phyloP scores from a whole-genome alignment of 768 basidiomycete genomes.

The Lactarius akahatsu region DNA sequence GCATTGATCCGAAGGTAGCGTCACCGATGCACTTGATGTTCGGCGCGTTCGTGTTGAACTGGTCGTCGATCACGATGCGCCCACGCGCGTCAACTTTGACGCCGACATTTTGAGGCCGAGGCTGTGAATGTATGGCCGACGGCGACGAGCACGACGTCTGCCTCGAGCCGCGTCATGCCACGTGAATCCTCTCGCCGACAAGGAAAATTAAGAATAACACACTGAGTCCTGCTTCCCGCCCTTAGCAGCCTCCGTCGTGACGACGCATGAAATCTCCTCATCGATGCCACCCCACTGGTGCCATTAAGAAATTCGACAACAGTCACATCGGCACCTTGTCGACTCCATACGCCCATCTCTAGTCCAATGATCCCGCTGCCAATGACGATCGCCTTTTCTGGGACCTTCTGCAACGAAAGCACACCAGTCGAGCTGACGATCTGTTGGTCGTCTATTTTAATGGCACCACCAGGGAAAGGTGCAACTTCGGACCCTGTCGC shows the following conservation, averaged over 20 bases:
- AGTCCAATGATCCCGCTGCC: slow-evolving; percentile 98
- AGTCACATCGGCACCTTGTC: slow-evolving; percentile 92
- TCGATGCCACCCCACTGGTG: slow-evolving; percentile 92
- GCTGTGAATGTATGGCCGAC: slow-evolving; percentile 88
- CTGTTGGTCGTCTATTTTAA: slow-evolving; percentile 94
- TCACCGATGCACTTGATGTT: slow-evolving; percentile 97
- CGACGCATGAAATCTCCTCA: slow-evolving; percentile 81
- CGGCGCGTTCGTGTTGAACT: slow-evolving; percentile 88
- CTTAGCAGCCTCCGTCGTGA: slow-evolving; percentile 90
- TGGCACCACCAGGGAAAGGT: slow-evolving; percentile 90
- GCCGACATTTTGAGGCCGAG: slow-evolving; percentile 86
- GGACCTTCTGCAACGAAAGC: slow-evolving; percentile 83
- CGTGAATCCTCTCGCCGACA: neutral
- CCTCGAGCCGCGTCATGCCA: slow-evolving; percentile 60
- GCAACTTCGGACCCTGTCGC: slow-evolving; percentile 96
- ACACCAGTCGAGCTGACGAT: slow-evolving; percentile 96
- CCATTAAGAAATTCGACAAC: slow-evolving; percentile 93
- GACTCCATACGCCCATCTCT: slow-evolving; percentile 98
- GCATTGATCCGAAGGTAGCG: slow-evolving; percentile 98
- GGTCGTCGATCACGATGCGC: slow-evolving; percentile 83
- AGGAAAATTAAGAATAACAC: slow-evolving; percentile 25
- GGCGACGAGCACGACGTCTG: slow-evolving; percentile 93
- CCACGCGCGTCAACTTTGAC: slow-evolving; percentile 90
- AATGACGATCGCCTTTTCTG: slow-evolving; percentile 95
- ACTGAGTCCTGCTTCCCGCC: slow-evolving; percentile 90